Evolutionary conservation across 2,329 filamentous ascomycete genomes (phyloP), one percentile per base, ranked within the genome.

Genomic region (Colletotrichum eleusines): DNA sequence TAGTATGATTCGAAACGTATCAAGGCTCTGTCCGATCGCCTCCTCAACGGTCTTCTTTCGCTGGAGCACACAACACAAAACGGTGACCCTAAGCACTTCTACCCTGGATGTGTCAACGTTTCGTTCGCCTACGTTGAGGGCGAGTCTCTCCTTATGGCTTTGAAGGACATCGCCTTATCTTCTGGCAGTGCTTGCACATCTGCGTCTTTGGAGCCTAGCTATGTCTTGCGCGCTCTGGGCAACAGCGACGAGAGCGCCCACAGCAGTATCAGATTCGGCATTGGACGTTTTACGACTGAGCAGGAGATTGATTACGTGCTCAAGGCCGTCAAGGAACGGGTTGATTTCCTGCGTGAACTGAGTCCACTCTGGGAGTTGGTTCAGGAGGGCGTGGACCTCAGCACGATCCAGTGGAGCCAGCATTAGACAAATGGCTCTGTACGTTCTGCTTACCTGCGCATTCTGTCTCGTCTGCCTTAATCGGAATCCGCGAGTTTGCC

Each of bases 71-170:
- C 96, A 2, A 89, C 88, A 11, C 91, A 97, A 76, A 99, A 99
- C 77, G 96, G 96, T 61, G 94, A 96, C 76, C 87, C 91, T 2
- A 82, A 92, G 5, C 87, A 89, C 63, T 97, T 97, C 81, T 99
- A 99, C 80, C 94, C 96, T 2, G 96, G 96, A 73, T 99, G 96
- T 76, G 95, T 99, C 72, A 99, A 99, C 81, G 93, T 99, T 14
- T 99, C 96, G 0, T 99, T 99, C 78, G 95, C 96, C 42, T 99
- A 99, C 77, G 94, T 99, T 5, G 96, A 99, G 83, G 96, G 96
- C 75, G 96, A 99, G 83, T 98, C 96, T 2, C 91, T 99, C 1
- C 88, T 99, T 73, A 99, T 99, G 96, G 96, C 96, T 0, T 85
- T 99, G 55, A 99, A 99, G 83, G 96, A 99, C 76, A 98, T 99